phyloP scores from a whole-genome alignment of 768 basidiomycete genomes.

The Pisolithus orientalis region DNA sequence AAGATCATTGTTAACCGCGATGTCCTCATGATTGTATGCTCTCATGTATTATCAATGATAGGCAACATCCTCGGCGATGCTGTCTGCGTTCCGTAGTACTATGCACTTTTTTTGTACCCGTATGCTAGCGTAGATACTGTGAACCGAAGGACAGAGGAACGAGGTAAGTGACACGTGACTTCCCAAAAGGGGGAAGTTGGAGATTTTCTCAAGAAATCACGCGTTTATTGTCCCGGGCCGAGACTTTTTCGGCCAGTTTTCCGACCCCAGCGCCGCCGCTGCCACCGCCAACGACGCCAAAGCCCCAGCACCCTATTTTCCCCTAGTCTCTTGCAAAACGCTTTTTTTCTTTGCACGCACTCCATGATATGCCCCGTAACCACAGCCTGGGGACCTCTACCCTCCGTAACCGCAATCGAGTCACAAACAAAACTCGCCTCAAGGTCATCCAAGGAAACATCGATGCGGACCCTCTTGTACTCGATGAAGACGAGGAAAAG shows the following conservation, averaged over 20 bases:
- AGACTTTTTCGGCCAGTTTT: constrained; percentile 62
- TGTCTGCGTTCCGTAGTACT: background rate
- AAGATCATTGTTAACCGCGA: no score
- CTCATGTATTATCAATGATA: no score
- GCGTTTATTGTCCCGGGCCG: constrained; percentile 44
- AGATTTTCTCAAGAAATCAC: constrained; percentile 17
- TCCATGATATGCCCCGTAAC: constrained; percentile 88
- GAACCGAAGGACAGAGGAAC: background rate
- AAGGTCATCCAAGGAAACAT: constrained; percentile 76
- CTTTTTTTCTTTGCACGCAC: constrained; percentile 30
- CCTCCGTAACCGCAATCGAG: constrained; percentile 81
- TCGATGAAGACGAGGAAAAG: constrained; percentile 85
- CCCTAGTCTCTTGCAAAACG: constrained; percentile 33
- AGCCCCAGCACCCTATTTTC: constrained; percentile 19
- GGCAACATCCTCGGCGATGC: background rate
- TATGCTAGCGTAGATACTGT: background rate
- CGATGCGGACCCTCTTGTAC: constrained; percentile 72
- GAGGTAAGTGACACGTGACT: constrained; percentile 1
- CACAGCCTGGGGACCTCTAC: constrained; percentile 70
- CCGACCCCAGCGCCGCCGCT: constrained; percentile 52
- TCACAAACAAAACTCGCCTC: constrained; percentile 89
- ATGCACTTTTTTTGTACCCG: background rate
- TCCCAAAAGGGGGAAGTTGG: constrained; percentile 5
- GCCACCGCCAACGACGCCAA: constrained; percentile 42
- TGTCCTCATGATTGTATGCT: no score